These are phyloP conservation scores for Balakata baccata DNA, from an alignment of 345 rosid genomes.

Conservation along the genomic window DNA sequence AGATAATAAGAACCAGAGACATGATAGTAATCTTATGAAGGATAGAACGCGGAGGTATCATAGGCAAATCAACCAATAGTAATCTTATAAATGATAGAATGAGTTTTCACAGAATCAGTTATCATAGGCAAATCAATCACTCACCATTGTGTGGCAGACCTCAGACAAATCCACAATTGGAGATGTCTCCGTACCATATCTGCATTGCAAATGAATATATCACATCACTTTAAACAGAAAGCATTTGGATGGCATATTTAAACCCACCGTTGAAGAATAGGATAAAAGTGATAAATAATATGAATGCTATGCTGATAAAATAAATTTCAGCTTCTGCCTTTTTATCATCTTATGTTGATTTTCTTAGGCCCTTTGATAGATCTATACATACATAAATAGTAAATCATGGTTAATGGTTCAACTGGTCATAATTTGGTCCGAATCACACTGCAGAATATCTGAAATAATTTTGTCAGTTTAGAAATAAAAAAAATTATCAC, in stretches of 20 bases:
- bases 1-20: not conserved
- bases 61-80: constrained; percentile 13
- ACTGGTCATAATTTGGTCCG: no score
- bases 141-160: constrained; percentile 73
- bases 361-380: not conserved
- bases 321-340: not conserved
- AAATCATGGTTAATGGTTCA: no score
- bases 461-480: no score
- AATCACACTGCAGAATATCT: no score
- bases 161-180: constrained; percentile 73
- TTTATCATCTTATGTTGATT: not conserved
- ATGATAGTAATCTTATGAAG: not conserved
- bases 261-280: not conserved
- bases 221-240: constrained; percentile 6
- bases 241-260: not conserved
- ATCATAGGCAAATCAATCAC: constrained; percentile 24
- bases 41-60: not conserved
- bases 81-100: not conserved
- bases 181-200: constrained; percentile 75
- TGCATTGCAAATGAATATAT: constrained; percentile 33
- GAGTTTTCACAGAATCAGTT: not conserved
- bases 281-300: not conserved
- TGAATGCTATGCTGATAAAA: not conserved
- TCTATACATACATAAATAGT: no score
- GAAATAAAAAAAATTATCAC: no score